Evolutionary conservation across 1,139 yeast genomes (phyloP).

Genomic region (Insectozyma bohioensis): DNA sequence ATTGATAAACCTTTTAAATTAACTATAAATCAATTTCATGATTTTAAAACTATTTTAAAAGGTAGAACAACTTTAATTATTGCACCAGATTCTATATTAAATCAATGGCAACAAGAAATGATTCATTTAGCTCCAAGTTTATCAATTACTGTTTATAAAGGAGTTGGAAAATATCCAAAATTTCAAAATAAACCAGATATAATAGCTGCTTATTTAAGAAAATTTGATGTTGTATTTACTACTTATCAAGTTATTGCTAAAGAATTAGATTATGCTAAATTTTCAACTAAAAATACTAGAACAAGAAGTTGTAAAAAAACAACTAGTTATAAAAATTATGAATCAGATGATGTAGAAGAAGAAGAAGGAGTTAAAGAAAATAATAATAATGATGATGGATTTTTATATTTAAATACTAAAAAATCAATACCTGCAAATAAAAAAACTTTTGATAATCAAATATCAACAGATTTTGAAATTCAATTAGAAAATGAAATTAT

Average conservation of each 20-base stretch:
- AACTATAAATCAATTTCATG: constrained; percentile 33
- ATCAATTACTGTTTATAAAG: constrained; percentile 62
- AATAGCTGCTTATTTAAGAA: constrained; percentile 47
- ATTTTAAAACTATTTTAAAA: constrained; percentile 45
- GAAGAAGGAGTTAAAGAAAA: constrained; percentile 11
- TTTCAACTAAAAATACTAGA: constrained; percentile 58
- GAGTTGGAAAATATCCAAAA: constrained; percentile 52
- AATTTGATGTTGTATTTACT: constrained; percentile 78
- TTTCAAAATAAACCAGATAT: constrained; percentile 41
- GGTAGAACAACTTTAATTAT: constrained; percentile 76
- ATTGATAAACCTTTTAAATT: constrained; percentile 37
- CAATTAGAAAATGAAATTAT: constrained; percentile 38
- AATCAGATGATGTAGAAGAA: constrained; percentile 14
- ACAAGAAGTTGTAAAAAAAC: constrained; percentile 37
- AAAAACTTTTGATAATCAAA: constrained; percentile 20
- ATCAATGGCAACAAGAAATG: constrained; percentile 84
- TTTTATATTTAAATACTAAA: constrained; percentile 1
- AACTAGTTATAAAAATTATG: constrained; percentile 15
- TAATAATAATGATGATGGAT: constrained; percentile 3
- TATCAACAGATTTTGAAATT: constrained; percentile 35
- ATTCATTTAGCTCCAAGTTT: constrained; percentile 55
- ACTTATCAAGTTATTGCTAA: constrained; percentile 68
- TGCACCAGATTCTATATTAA: constrained; percentile 78
- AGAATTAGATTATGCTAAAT: constrained; percentile 82
- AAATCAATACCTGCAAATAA: constrained; percentile 17